phyloP scores from a whole-genome alignment of 192 early-diverging fungal genomes.

The Podila verticillata region DNA sequence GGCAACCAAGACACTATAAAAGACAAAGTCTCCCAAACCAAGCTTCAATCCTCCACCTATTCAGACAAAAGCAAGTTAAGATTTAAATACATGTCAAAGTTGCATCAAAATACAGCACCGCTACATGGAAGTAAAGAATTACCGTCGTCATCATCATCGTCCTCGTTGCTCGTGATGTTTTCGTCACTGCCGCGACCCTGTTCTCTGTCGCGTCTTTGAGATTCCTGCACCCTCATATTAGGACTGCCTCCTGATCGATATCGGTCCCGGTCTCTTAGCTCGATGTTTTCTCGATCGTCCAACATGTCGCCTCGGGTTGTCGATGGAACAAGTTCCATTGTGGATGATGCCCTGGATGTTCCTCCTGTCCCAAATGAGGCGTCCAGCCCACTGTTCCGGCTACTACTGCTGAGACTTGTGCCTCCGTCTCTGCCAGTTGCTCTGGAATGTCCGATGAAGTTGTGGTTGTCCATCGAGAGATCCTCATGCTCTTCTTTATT shows the following conservation, averaged over 20 bases:
- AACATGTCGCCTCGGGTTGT: neutral
- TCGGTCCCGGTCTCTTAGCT: constrained; percentile 24
- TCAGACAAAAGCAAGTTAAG: neutral
- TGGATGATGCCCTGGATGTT: constrained; percentile 18
- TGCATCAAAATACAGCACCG: neutral
- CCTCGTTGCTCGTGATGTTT: constrained; percentile 29
- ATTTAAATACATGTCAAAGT: neutral
- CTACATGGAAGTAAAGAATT: neutral
- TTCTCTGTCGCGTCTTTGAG: neutral
- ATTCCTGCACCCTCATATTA: neutral
- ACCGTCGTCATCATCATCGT: constrained; percentile 65
- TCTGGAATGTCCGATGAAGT: constrained; percentile 13
- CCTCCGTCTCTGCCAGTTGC: constrained; percentile 28
- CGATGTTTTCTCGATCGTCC: constrained; percentile 16
- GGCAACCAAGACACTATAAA: constrained; percentile 85
- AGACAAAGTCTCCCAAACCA: constrained; percentile 93
- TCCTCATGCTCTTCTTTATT: constrained; percentile 16
- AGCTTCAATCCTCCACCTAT: constrained; percentile 80
- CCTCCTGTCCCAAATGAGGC: constrained; percentile 7
- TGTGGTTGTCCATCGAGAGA: neutral
- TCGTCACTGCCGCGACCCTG: constrained; percentile 43
- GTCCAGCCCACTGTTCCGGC: constrained; percentile 25
- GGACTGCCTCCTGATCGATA: constrained; percentile 13
- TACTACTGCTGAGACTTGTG: constrained; percentile 23
- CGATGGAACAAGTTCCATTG: constrained; percentile 17